Conservation (phyloP, 257 asterid genomes). For the Jasminum sambac region DNA sequence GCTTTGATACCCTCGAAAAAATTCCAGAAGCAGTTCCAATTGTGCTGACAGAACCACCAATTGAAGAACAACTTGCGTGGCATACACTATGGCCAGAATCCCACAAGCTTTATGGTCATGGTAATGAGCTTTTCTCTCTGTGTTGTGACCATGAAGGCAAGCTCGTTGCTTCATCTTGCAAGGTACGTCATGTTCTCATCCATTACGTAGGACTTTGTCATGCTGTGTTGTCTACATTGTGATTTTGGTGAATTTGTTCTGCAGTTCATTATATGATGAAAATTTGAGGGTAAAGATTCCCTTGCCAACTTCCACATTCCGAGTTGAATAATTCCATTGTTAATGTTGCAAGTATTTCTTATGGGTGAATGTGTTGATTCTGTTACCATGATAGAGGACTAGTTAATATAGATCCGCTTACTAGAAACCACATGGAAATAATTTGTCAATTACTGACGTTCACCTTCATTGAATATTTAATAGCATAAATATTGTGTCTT, state of each 20-base stretch:
- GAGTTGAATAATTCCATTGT: not conserved
- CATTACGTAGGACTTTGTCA: not conserved
- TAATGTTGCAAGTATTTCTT: not conserved
- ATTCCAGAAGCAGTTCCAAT: constrained; percentile 95
- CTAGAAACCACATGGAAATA: not conserved
- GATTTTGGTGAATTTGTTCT: not conserved
- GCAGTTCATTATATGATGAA: not conserved
- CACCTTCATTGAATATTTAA: not conserved
- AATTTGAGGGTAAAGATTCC: not conserved
- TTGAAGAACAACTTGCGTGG: constrained; percentile 91
- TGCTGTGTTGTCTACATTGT: not conserved
- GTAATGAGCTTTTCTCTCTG: constrained; percentile 82
- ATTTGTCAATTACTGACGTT: not conserved
- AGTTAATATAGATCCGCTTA: not conserved
- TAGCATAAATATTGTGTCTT: not conserved
- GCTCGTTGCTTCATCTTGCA: constrained; percentile 93
- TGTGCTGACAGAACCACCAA: constrained; percentile 86
- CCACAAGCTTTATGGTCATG: constrained; percentile 97
- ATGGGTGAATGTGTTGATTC: not conserved
- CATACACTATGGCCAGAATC: constrained; percentile 96
- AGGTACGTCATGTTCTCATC: constrained; percentile 45
- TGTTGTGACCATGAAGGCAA: constrained; percentile 82
- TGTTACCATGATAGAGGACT: not conserved
- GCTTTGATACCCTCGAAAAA: constrained; percentile 76
- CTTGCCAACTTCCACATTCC: not conserved